Percentiles rank a stretch among this genome's conserved stretches.
These are phyloP conservation scores for Phanerochaete sordida DNA, from an alignment of 768 basidiomycete species.

Conservation along the genomic window DNA sequence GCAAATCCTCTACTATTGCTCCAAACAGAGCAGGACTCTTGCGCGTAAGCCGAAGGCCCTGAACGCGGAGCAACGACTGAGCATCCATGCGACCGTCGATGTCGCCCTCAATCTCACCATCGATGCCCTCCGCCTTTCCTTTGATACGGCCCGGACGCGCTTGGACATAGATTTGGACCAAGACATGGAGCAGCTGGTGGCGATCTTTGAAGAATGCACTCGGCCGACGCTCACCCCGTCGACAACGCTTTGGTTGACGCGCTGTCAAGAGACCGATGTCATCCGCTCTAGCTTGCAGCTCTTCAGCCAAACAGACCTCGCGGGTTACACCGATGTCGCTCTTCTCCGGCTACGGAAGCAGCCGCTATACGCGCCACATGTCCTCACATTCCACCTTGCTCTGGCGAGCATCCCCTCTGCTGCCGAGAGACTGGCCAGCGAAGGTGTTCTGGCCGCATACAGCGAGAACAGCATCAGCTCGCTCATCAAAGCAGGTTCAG, in stretches of 20 bases:
- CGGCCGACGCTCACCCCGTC: conserved; percentile 64
- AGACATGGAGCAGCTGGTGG: conserved; percentile 78
- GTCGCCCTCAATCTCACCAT: conserved; percentile 61
- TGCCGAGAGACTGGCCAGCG: conserved; percentile 83
- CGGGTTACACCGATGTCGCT: conserved; percentile 63
- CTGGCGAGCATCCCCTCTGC: conserved; percentile 72
- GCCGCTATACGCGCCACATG: conserved; percentile 70
- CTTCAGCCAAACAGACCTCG: conserved; percentile 63
- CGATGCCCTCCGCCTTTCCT: conserved; percentile 60
- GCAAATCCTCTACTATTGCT: conserved; percentile 76
- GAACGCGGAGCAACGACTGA: conserved; percentile 59
- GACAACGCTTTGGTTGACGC: conserved; percentile 72
- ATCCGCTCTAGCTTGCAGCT: conserved; percentile 74
- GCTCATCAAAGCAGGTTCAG: conserved; percentile 69
- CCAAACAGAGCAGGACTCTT: conserved; percentile 56
- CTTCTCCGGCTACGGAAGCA: conserved; percentile 59
- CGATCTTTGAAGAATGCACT: conserved; percentile 81
- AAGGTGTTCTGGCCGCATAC: conserved; percentile 78
- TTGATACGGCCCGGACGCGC: conserved; percentile 57
- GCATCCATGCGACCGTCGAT: conserved; percentile 58
- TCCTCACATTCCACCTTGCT: conserved; percentile 85
- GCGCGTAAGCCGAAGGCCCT: conserved; percentile 45
- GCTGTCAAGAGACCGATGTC: conserved; percentile 78
- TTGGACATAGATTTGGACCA: conserved; percentile 65
- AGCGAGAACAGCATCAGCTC: conserved; percentile 77